Percentiles rank a stretch among this genome's conserved stretches.
phyloP scores from a whole-genome alignment of 2,329 filamentous ascomycete genomes.

The Chrysosporium queenslandicum region DNA sequence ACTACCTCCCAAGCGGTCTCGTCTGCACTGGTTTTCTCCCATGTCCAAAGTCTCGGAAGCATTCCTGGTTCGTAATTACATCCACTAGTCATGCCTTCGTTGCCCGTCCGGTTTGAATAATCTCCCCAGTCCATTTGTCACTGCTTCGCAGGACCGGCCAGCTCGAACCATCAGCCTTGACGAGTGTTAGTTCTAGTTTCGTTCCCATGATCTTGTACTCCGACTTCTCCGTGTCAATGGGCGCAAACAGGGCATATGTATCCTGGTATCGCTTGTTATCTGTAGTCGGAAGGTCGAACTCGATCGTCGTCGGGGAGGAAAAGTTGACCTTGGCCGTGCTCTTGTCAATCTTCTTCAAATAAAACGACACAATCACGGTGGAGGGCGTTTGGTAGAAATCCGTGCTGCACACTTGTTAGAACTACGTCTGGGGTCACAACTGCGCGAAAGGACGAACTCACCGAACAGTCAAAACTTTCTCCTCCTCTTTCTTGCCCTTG shows the following conservation, averaged over 20 bases:
- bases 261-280: slow-evolving; percentile 75
- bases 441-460: slow-evolving; percentile 32
- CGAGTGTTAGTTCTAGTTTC: slow-evolving; percentile 72
- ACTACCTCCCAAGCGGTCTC: too few relatives aligned
- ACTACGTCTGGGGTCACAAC: too few relatives aligned
- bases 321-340: slow-evolving; percentile 64
- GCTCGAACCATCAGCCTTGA: slow-evolving; percentile 61
- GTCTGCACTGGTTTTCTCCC: too few relatives aligned
- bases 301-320: slow-evolving; percentile 47
- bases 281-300: slow-evolving; percentile 73
- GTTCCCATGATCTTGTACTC: slow-evolving; percentile 75
- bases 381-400: slow-evolving; percentile 92
- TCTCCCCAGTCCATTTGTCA: slow-evolving; percentile 63
- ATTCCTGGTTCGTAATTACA: too few relatives aligned
- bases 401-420: slow-evolving; percentile 41
- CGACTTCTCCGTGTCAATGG: slow-evolving; percentile 65
- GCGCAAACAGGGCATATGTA: slow-evolving; percentile 62
- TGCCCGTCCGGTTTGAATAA: slow-evolving; percentile 79
- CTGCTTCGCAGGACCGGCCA: slow-evolving; percentile 81
- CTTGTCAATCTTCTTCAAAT: slow-evolving; percentile 94
- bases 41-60: too few relatives aligned
- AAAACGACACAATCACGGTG: slow-evolving; percentile 80
- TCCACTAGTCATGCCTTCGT: slow-evolving; percentile 40
- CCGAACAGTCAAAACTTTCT: slow-evolving; percentile 68
- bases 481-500: slow-evolving; percentile 61